Evolutionary conservation across 345 rosid genomes (phyloP).

Genomic region (Psidium guajava): DNA sequence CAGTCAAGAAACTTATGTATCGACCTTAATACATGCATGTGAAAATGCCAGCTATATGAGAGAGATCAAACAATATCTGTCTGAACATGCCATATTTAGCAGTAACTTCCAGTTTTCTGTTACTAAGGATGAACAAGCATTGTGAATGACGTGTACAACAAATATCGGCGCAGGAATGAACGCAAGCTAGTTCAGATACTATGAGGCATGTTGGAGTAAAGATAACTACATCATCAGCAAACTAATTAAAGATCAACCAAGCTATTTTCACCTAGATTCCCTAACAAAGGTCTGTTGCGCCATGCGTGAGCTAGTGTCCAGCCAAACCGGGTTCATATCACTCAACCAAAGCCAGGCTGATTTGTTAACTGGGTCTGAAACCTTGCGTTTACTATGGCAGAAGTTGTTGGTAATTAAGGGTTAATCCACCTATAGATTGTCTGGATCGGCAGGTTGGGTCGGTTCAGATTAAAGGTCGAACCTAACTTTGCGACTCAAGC

Average conservation of each 20-base stretch:
- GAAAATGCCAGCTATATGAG: neutral
- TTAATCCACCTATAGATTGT: neutral
- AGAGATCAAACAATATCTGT: neutral
- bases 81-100: neutral
- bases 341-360: neutral
- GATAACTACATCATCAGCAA: neutral
- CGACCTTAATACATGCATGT: neutral
- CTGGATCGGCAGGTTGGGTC: neutral
- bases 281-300: neutral
- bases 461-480: neutral
- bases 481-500: neutral
- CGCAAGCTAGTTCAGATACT: neutral
- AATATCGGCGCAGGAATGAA: neutral
- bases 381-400: neutral
- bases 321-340: neutral
- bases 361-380: neutral
- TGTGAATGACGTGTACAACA: neutral
- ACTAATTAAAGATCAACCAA: neutral
- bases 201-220: neutral
- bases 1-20: neutral
- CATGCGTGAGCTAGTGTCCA: neutral
- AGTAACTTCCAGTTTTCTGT: neutral
- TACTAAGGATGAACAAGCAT: neutral
- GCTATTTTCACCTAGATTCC: neutral
- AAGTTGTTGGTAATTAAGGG: neutral